Conservation (phyloP, 495 filamentous ascomycete species). For the Pseudomonodictys pantanalensis region DNA sequence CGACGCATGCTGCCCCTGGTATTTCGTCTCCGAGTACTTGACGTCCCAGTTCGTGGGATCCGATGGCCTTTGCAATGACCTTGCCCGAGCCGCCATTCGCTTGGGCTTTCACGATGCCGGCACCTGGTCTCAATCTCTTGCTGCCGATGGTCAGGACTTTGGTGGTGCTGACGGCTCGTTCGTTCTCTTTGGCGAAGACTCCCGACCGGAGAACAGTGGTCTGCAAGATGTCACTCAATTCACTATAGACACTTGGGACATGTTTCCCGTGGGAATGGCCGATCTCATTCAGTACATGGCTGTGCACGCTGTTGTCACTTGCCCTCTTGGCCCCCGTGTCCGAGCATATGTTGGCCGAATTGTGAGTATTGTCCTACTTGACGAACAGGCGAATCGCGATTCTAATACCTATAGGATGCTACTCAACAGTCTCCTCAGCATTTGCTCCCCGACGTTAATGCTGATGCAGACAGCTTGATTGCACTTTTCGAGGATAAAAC, state of each 20-base stretch:
- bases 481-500: constrained; percentile 50
- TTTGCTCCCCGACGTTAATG: constrained; percentile 40
- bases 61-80: constrained; percentile 26
- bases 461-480: constrained; percentile 38
- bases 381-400: neutral
- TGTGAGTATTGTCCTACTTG: constrained; percentile 31
- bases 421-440: constrained; percentile 26
- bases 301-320: constrained; percentile 21
- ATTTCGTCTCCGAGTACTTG: neutral
- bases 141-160: constrained; percentile 11
- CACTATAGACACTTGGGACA: constrained; percentile 8
- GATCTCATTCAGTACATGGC: constrained; percentile 33
- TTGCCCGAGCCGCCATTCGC: constrained; percentile 31
- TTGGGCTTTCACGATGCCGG: constrained; percentile 36
- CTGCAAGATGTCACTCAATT: constrained; percentile 10
- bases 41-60: constrained; percentile 12
- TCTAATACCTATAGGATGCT: neutral
- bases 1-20: too few relatives aligned
- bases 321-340: constrained; percentile 22
- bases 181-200: constrained; percentile 19
- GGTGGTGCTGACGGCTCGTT: constrained; percentile 34
- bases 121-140: constrained; percentile 19
- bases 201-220: constrained; percentile 24
- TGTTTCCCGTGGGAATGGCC: constrained; percentile 27
- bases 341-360: constrained; percentile 42